Base-by-base conservation (phyloP, 306 rosid species). In the Pyrus communis region DNA sequence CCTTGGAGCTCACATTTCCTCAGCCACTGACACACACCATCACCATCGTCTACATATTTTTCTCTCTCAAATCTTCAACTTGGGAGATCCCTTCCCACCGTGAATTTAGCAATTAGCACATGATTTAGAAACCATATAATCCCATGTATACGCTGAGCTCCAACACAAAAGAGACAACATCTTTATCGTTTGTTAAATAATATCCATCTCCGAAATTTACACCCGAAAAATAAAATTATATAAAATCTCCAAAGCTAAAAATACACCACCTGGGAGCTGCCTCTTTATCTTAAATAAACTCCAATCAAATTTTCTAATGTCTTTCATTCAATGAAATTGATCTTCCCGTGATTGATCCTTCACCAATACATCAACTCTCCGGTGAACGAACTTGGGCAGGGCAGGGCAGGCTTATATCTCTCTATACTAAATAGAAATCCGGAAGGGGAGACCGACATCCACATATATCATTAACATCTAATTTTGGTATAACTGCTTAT, bases 291-390 rank as follows among this genome's bases (percentile, higher is more conserved):
- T 38, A 66, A 49, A 73, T 61, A 69, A 14, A 78, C 57, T 49
- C n/a, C n/a, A 67, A 83, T 64, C 63, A 82, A 80, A 82, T 60
- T 83, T 69, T 69, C 74, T 75, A 64, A 76, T 77, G 66, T 54
- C 73, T 71, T 75, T 61, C 79, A 69, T 82, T 70, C 11, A 45
- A 60, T 30, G 73, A 67, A 65, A 77, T 68, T 65, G 86, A 79
- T 80, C 79, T 77, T 33, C 58, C 68, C 67, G 75, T 77, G 78
- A 82, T 30, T 76, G 82, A 76, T 74, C 80, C 67, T 78, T 21
- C 40, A 11, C 66, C 7, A 64, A 87, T 31, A 4, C 35, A 31
- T 75, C 74, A 82, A 79, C 84, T 79, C 75, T 82, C 84, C 88
- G 82, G 77, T 64, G 80, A 85, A 35, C 74, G 7, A 45, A 80